Evolutionary conservation across 2,329 filamentous ascomycete genomes (phyloP).

Genomic region (Tolypocladium amazonense): DNA sequence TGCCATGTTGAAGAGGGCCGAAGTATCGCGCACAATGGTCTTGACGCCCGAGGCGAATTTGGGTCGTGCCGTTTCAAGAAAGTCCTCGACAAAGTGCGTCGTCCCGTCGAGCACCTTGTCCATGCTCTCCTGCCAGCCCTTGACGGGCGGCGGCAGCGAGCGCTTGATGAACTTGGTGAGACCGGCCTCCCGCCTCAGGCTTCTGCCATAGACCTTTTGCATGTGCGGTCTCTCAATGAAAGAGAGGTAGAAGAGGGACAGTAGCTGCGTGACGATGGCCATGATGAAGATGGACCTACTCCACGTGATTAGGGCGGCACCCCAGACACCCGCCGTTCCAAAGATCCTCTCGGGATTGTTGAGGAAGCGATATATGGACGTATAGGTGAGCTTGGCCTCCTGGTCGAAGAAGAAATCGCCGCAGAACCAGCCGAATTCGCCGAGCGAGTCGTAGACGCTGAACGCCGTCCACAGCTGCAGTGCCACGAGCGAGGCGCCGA

Average conservation of each 20-base stretch:
- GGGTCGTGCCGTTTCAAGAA: conserved; percentile 74
- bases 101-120: conserved; percentile 82
- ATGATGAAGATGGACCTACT: conserved; percentile 79
- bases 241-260: conserved; percentile 81
- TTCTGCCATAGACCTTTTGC: conserved; percentile 90
- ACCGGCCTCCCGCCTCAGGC: conserved; percentile 76
- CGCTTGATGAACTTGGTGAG: conserved; percentile 85
- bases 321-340: conserved; percentile 91
- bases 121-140: conserved; percentile 74
- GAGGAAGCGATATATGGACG: conserved; percentile 93
- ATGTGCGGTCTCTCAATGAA: conserved; percentile 95
- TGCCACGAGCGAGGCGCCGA: conserved; percentile 70
- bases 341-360: conserved; percentile 96
- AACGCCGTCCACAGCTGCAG: conserved; percentile 87
- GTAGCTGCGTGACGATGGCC: conserved; percentile 72
- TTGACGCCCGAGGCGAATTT: conserved; percentile 80
- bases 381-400: conserved; percentile 81
- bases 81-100: conserved; percentile 80
- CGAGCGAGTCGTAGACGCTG: conserved; percentile 90
- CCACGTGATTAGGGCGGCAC: conserved; percentile 85
- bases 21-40: conserved; percentile 79
- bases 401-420: conserved; percentile 98
- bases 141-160: conserved; percentile 72
- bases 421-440: conserved; percentile 98
- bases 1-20: conserved; percentile 78